Conservation (phyloP, 1,139 yeast genomes). For the Pichia sp. region DNA sequence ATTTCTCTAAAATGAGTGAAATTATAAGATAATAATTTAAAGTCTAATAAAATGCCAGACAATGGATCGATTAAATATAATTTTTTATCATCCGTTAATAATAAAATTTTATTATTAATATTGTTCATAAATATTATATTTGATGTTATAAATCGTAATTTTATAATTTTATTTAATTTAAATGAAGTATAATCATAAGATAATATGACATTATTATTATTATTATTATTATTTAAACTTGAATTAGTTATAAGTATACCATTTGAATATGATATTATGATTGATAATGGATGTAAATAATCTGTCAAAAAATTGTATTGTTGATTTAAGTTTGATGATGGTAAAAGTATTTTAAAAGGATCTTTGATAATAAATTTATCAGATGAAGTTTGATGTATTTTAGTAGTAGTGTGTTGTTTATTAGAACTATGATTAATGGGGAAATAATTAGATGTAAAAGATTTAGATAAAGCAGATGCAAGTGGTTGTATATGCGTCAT, state of each 20-base stretch:
- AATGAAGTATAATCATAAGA: constrained; percentile 1
- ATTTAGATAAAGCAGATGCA: constrained; percentile 11
- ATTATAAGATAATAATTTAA: constrained; percentile 1
- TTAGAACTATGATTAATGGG: not conserved
- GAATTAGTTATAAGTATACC: not conserved
- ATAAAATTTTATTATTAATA: not conserved
- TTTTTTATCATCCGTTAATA: not conserved
- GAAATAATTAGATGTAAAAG: constrained; percentile 2
- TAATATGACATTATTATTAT: not conserved
- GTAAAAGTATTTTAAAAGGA: not conserved
- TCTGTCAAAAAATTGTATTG: not conserved
- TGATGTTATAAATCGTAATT: not conserved
- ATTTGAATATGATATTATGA: not conserved
- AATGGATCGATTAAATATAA: constrained; percentile 4
- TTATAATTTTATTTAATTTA: constrained; percentile 1
- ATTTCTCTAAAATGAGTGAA: constrained; percentile 3
- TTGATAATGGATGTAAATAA: not conserved
- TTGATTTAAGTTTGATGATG: not conserved
- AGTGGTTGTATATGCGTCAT: constrained; percentile 11
- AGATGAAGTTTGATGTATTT: not conserved
- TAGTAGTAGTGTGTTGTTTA: not conserved
- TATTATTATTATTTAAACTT: not conserved
- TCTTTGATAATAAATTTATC: not conserved
- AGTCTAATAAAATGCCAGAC: constrained; percentile 1
- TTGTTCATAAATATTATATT: not conserved